These are phyloP conservation scores for Phaseolus lunatus DNA, from an alignment of 306 rosid species.

Conservation along the genomic window DNA sequence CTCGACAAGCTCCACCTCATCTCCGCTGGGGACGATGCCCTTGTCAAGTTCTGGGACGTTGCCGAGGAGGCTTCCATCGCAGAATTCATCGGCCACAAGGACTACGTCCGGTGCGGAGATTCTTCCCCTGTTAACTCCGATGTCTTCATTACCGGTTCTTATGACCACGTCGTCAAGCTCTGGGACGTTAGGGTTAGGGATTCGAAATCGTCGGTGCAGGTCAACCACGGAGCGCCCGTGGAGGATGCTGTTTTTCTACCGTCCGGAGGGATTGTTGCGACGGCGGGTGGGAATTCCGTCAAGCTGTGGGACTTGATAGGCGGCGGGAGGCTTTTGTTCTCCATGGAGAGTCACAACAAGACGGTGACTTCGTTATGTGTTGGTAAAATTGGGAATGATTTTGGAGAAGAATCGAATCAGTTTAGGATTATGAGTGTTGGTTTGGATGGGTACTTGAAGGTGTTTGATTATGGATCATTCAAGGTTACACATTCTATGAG, in stretches of 20 bases:
- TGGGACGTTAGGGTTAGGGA: conserved; percentile 81
- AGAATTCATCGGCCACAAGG: conserved; percentile 71
- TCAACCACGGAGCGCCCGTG: conserved; percentile 79
- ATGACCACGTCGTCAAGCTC: conserved; percentile 86
- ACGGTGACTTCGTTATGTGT: conserved; percentile 83
- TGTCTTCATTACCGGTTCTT: conserved; percentile 77
- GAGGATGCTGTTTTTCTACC: conserved; percentile 86
- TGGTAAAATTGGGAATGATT: conserved; percentile 57
- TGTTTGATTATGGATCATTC: conserved; percentile 76
- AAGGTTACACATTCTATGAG: conserved; percentile 88
- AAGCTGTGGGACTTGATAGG: conserved; percentile 91
- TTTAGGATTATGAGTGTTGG: conserved; percentile 84
- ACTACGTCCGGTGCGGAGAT: conserved; percentile 89
- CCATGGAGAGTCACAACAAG: conserved; percentile 95
- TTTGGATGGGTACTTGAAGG: conserved; percentile 93
- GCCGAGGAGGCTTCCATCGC: conserved; percentile 52
- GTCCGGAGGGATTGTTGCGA: conserved; percentile 74
- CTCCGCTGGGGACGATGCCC: conserved; percentile 90
- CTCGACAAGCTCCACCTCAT: conserved; percentile 77
- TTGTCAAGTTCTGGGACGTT: conserved; percentile 89
- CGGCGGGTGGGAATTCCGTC: conserved; percentile 85
- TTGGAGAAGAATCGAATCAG: conserved; percentile 62
- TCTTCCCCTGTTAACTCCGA: conserved; percentile 73
- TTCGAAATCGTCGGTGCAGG: conserved; percentile 54
- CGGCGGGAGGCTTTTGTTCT: conserved; percentile 76